Conservation (phyloP, 1,139 yeast genomes). For the Taphrina populina region DNA sequence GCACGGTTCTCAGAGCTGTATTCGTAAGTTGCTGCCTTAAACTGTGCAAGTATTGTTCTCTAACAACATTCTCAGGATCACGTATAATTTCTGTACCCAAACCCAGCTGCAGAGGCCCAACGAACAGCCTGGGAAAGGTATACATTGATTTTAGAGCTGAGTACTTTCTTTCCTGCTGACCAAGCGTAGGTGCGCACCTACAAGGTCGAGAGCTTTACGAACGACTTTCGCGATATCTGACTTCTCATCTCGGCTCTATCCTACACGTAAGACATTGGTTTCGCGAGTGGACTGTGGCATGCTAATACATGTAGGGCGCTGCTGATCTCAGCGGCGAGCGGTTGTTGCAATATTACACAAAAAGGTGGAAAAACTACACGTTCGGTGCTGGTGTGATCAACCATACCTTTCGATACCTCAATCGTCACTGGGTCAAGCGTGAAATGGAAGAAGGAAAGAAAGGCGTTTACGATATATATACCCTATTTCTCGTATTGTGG, state of each 20-base stretch:
- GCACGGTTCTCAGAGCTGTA: conserved; percentile 47
- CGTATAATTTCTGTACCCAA: conserved; percentile 86
- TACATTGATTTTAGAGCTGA: conserved; percentile 34
- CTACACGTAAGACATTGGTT: not conserved
- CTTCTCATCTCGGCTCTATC: conserved; percentile 54
- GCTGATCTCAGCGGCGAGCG: conserved; percentile 52
- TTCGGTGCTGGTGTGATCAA: conserved; percentile 90
- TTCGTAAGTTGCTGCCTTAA: conserved; percentile 44
- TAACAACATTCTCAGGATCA: conserved; percentile 74
- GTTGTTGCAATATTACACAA: conserved; percentile 79
- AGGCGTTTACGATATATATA: conserved; percentile 85
- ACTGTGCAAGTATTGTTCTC: no score
- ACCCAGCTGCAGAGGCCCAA: conserved; percentile 60
- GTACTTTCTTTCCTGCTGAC: conserved; percentile 43
- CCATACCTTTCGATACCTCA: conserved; percentile 92
- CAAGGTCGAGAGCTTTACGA: conserved; percentile 89
- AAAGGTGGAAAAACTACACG: conserved; percentile 84
- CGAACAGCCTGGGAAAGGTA: conserved; percentile 43
- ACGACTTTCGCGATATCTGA: conserved; percentile 65
- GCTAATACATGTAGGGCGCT: conserved; percentile 34
- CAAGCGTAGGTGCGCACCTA: conserved; percentile 45
- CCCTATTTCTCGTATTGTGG: conserved; percentile 87
- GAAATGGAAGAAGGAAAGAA: conserved; percentile 95
- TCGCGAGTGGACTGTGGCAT: not conserved
- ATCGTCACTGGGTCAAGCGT: conserved; percentile 95